These are phyloP conservation scores for Durusdinium trenchii DNA, from an alignment of 73 alveolate species.

Conservation along the genomic window DNA sequence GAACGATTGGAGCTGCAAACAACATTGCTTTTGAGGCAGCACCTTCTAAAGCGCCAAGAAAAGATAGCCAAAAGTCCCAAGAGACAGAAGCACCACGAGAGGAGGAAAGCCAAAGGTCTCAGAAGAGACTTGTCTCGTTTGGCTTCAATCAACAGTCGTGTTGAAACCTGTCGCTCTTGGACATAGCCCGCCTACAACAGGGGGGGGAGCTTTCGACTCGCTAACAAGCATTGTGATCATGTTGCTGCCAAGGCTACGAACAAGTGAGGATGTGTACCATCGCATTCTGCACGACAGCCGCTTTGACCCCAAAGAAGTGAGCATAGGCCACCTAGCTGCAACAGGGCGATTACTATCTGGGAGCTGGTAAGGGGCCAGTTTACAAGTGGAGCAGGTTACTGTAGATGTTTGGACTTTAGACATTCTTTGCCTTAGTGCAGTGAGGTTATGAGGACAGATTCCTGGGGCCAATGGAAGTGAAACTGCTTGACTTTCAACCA, in stretches of 20 bases:
- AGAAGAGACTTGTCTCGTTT: too few relatives aligned
- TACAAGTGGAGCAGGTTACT: not conserved
- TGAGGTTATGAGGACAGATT: conserved; percentile 81
- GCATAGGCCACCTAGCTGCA: not conserved
- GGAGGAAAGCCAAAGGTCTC: not conserved
- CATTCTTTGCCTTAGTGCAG: not conserved
- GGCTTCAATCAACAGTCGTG: not conserved
- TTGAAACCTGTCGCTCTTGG: too few relatives aligned
- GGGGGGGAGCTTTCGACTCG: too few relatives aligned
- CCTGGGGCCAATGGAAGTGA: conserved; percentile 81
- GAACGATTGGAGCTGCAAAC: too few relatives aligned
- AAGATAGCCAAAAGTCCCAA: not conserved
- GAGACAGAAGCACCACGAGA: not conserved
- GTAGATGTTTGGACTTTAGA: not conserved
- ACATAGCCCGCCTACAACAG: too few relatives aligned
- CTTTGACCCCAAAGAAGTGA: conserved; percentile 26
- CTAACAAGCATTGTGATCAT: not conserved
- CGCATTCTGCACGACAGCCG: conserved; percentile 55
- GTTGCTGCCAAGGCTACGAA: conserved; percentile 53
- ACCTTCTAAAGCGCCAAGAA: too few relatives aligned
- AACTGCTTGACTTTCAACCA: conserved; percentile 58
- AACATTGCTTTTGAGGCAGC: too few relatives aligned
- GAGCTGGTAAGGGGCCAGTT: not conserved
- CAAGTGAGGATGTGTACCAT: conserved; percentile 87
- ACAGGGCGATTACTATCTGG: not conserved